Evolutionary conservation across 129 eudicot species (phyloP).

Genomic region (Chrysanthemum makinoi): DNA sequence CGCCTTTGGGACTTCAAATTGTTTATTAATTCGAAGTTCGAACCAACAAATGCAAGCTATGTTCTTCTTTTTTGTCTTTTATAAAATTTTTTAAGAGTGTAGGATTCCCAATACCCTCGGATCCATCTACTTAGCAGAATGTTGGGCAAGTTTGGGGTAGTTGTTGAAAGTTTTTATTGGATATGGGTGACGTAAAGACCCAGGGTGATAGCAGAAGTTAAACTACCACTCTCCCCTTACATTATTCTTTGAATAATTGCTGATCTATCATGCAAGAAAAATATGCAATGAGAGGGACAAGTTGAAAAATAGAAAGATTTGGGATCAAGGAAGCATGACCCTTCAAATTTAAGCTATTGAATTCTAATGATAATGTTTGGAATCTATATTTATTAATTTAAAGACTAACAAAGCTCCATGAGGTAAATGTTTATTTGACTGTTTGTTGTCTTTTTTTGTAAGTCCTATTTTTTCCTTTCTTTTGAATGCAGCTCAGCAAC

Average conservation of each 20-base stretch:
- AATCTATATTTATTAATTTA: conserved; percentile 21
- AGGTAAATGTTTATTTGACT: conserved; percentile 23
- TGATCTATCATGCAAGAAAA: conserved; percentile 15
- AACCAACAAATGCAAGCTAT: no score
- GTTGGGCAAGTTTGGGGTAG: no score
- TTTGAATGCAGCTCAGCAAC: conserved; percentile 34
- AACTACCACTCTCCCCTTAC: no score
- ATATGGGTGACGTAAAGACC: no score
- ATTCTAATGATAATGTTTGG: conserved; percentile 23
- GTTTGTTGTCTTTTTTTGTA: conserved; percentile 20
- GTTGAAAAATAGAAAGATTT: conserved; percentile 32
- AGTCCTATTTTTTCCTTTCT: conserved; percentile 19
- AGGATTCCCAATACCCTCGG: no score
- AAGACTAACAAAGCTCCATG: conserved; percentile 20
- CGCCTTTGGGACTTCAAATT: no score
- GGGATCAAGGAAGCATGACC: conserved; percentile 38
- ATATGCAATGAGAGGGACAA: conserved; percentile 24
- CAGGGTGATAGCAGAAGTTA: no score
- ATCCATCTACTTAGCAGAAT: no score
- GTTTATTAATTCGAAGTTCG: no score
- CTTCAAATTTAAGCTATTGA: conserved; percentile 33
- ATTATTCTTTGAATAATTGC: conserved; percentile 15
- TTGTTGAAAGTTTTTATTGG: no score
- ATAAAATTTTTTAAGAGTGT: no score
- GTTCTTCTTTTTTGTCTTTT: no score